Conservation (phyloP, 306 rosid species). For the Ceratonia siliqua region DNA sequence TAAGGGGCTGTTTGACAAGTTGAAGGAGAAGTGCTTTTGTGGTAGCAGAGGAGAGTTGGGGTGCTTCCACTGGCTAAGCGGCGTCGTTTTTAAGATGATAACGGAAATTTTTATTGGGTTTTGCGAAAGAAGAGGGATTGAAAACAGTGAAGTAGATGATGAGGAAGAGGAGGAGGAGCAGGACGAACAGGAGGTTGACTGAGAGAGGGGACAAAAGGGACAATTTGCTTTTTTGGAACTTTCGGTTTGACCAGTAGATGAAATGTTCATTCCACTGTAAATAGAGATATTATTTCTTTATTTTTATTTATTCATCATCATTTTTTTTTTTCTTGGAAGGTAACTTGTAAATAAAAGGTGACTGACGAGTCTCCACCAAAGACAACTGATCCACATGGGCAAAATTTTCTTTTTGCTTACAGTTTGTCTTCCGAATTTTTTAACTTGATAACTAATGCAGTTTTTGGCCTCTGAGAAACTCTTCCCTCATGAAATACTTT, state of each 20-base stretch:
- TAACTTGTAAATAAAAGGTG: neutral
- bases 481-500: too few species aligned
- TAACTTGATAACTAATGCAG: too few species aligned
- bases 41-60: constrained; percentile 26
- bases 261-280: neutral
- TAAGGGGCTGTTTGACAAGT: constrained; percentile 12
- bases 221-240: constrained; percentile 22
- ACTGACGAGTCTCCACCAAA: neutral
- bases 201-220: neutral
- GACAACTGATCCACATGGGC: too few species aligned
- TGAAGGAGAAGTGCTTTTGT: constrained; percentile 37
- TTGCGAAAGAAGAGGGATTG: neutral
- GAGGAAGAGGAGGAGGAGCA: neutral
- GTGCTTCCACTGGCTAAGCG: constrained; percentile 43
- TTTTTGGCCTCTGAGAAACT: neutral
- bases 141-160: neutral
- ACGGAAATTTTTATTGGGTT: constrained; percentile 15
- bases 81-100: constrained; percentile 22
- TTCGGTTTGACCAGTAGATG: constrained; percentile 38
- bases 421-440: neutral
- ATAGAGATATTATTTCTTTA: neutral
- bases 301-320: neutral
- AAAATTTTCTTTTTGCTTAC: neutral
- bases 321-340: neutral
- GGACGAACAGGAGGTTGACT: constrained; percentile 35